phyloP scores from a whole-genome alignment of 352 stramenopile species.

The Pythium coloratum region DNA sequence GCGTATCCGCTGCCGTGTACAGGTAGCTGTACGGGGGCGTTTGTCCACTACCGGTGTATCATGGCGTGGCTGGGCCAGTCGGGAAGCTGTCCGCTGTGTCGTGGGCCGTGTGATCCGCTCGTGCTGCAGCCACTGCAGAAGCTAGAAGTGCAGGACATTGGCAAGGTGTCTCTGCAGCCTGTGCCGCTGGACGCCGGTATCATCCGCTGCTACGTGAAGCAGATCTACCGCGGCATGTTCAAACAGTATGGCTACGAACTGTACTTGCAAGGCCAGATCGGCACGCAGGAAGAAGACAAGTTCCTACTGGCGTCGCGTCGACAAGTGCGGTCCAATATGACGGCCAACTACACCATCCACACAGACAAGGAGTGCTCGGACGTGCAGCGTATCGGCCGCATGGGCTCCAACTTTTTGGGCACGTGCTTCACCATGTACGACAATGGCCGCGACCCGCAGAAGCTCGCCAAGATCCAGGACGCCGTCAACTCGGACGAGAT shows the following conservation, averaged over 20 bases:
- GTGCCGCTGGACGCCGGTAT: conserved; percentile 84
- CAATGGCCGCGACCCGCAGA: conserved; percentile 87
- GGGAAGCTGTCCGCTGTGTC: conserved; percentile 79
- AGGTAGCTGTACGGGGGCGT: conserved; percentile 73
- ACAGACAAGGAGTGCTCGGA: conserved; percentile 82
- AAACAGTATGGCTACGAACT: conserved; percentile 88
- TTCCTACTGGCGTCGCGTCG: conserved; percentile 74
- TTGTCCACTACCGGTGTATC: conserved; percentile 87
- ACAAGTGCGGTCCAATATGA: conserved; percentile 89
- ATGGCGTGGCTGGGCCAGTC: conserved; percentile 88
- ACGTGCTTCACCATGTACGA: conserved; percentile 88
- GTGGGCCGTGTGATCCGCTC: conserved; percentile 74
- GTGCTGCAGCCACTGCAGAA: conserved; percentile 85
- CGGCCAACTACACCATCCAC: conserved; percentile 85
- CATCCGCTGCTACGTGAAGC: conserved; percentile 87
- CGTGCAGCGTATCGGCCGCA: conserved; percentile 73
- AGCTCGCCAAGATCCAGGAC: conserved; percentile 87
- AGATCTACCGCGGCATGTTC: conserved; percentile 86
- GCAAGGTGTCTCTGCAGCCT: conserved; percentile 71
- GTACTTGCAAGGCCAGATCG: conserved; percentile 82
- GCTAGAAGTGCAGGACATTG: conserved; percentile 78
- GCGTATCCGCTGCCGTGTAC: conserved; percentile 84
- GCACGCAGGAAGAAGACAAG: conserved; percentile 79
- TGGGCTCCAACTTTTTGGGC: conserved; percentile 87
- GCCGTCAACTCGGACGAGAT: conserved; percentile 70